Base-by-base conservation (phyloP, 2,329 filamentous ascomycete species). In the Colletotrichum ledebouriae region DNA sequence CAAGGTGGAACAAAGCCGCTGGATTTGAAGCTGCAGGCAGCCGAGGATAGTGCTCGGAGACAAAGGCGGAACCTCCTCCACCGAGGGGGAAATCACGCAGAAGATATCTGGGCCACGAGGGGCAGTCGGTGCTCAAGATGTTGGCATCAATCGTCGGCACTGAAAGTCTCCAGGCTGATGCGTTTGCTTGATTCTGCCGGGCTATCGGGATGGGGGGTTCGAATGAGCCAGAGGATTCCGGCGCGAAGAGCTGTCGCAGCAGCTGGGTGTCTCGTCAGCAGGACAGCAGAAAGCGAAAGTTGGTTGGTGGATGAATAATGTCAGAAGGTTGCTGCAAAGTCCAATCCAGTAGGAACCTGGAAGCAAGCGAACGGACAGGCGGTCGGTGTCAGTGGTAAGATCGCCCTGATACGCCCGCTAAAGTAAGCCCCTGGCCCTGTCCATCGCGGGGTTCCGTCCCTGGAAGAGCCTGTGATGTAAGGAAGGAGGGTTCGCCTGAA, bases 401-500 rank as follows among this genome's bases (percentile, higher is more conserved):
- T 66, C 56, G 61, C 66, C 66, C 66, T 66, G 55, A 42, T 69
- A 61, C 61, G 29, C 61, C 66, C 66, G 49, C 66, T 69, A 69
- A 60, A 66, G 47, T 55, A 50, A 66, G 61, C 55, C 66, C 66
- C 66, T 66, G 56, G 66, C 62, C 66, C 61, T 66, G 62, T 65
- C 56, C n/a, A 67, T 37, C 63, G 67, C 67, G 67, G 67, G 67
- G 67, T 69, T 55, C 59, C 58, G 50, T 67, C 44, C 64, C 57
- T 69, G 58, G 25, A 63, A 47, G 57, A 67, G 42, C 37, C 50
- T 11, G 42, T 34, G 63, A 67, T 61, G 58, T 53, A 63, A 42
- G 63, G 57, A 58, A 58, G 44, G 33, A 25, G 57, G 37, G n/a
- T 15, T 46, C 44, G 33, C 11, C 10, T 17, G n/a, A 11, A 67